Base-by-base conservation (phyloP, 1,284 basidiomycete genomes). In the Acaromyces ingoldii region DNA sequence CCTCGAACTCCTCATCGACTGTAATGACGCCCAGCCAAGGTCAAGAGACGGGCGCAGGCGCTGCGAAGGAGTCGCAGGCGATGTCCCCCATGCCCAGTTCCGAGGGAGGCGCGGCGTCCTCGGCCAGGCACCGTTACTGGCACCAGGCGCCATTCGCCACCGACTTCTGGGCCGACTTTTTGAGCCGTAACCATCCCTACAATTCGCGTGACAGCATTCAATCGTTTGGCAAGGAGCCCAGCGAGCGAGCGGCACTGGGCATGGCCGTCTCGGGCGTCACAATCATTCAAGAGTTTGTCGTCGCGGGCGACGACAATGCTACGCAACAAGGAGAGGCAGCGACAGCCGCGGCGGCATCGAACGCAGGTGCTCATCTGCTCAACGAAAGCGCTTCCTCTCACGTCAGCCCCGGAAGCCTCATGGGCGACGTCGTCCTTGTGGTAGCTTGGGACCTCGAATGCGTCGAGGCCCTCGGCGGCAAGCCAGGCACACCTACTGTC, bases 401-500 rank as follows among this genome's bases (percentile, higher is more conserved):
- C 21, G 31, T 67, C 43, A 73, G 70, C 40, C 65, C 70, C 1
- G 76, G 76, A 1, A 71, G 64, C 57, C 64, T 63, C 37, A 46
- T 74, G 3, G 76, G 76, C 29, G 71, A 77, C 39, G 75, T 77
- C 17, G 69, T 77, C 4, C 67, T 77, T 31, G 75, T 77, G 41
- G 63, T 76, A 22, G 62, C 71, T 6, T 77, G 75, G 73, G 76
- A 77, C 36, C 57, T 76, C 34, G 74, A 75, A 50, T 74, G 72
- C 39, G 63, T 72, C 26, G 72, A 74, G 58, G 49, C 63, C 9
- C 57, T 66, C 11, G 63, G 55, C 26, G 58, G 60, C 39, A 62
- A 54, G 36, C 66, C 70, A 1, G 70, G 70, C 31, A 53, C 49
- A 2, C 69, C 72, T 6, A 58, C 57, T n/a, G 67, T 73, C 25